These are phyloP conservation scores for Dalbergia cultrata DNA, from an alignment of 306 rosid species.

Conservation along the genomic window DNA sequence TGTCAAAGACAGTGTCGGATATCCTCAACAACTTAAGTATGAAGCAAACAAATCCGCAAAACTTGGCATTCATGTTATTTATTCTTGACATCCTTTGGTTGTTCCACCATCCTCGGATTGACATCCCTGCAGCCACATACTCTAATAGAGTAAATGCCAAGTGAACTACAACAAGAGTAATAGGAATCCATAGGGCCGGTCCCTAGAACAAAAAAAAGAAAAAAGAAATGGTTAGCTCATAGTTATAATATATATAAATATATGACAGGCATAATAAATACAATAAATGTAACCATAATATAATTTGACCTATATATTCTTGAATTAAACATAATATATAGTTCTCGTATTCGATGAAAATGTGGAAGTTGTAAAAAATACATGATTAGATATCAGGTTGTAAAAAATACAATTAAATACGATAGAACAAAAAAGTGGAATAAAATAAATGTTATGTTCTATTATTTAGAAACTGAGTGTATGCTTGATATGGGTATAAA, in stretches of 20 bases:
- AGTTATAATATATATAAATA: neutral
- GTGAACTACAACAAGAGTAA: slow-evolving; percentile 42
- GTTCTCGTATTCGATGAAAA: too few relatives aligned
- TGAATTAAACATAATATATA: too few relatives aligned
- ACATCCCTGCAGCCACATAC: slow-evolving; percentile 48
- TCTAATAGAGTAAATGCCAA: slow-evolving; percentile 45
- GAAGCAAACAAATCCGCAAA: slow-evolving; percentile 54
- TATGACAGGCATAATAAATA: neutral
- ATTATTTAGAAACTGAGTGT: too few relatives aligned
- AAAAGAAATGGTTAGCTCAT: neutral
- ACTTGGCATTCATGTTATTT: slow-evolving; percentile 49
- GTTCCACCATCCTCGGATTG: slow-evolving; percentile 82
- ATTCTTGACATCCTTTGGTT: slow-evolving; percentile 68
- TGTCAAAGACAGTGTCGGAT: slow-evolving; percentile 58
- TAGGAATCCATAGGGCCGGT: slow-evolving; percentile 45
- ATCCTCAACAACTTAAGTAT: slow-evolving; percentile 56
- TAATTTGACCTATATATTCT: neutral
- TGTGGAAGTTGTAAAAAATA: too few relatives aligned
- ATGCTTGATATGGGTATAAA: too few relatives aligned
- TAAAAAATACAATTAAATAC: too few relatives aligned
- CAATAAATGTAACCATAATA: neutral
- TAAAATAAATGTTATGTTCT: too few relatives aligned
- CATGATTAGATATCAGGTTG: too few relatives aligned
- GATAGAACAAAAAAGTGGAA: too few relatives aligned
- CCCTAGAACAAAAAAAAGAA: slow-evolving; percentile 38